Percentiles rank a stretch among this genome's conserved stretches.
These are phyloP conservation scores for Trichoderma erinaceum DNA, from an alignment of 495 filamentous ascomycete species.

Conservation along the genomic window DNA sequence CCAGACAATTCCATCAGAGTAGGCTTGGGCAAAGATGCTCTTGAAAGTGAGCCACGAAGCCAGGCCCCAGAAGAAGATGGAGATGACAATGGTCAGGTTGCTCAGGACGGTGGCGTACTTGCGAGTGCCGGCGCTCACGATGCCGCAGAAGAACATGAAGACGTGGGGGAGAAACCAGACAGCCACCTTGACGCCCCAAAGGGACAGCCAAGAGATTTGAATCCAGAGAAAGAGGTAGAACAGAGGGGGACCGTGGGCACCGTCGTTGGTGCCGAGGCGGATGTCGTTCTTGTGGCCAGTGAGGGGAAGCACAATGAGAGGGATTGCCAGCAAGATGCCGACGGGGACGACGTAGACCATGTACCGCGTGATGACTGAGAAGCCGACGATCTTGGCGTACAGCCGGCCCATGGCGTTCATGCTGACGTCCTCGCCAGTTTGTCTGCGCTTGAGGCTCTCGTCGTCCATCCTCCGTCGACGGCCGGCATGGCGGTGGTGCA, in stretches of 20 bases:
- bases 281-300: conserved; percentile 33
- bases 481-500: conserved; percentile 35
- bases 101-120: conserved; percentile 85
- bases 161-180: conserved; percentile 71
- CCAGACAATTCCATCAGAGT: conserved; percentile 30
- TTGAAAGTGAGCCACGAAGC: conserved; percentile 75
- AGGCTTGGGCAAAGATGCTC: conserved; percentile 45
- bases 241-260: conserved; percentile 55
- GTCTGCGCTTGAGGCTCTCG: conserved; percentile 44
- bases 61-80: conserved; percentile 80
- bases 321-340: conserved; percentile 65
- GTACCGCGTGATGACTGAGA: conserved; percentile 81
- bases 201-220: conserved; percentile 78
- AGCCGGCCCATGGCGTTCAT: conserved; percentile 80
- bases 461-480: conserved; percentile 52
- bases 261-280: conserved; percentile 35
- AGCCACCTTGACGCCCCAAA: conserved; percentile 83
- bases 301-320: conserved; percentile 68
- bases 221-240: conserved; percentile 87
- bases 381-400: conserved; percentile 78
- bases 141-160: conserved; percentile 82
- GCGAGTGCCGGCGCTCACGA: conserved; percentile 83
- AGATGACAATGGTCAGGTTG: conserved; percentile 75
- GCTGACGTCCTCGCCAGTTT: conserved; percentile 46
- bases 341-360: conserved; percentile 82